Conservation (phyloP, 805 yeast genomes). For the Nakazawaea populi region DNA sequence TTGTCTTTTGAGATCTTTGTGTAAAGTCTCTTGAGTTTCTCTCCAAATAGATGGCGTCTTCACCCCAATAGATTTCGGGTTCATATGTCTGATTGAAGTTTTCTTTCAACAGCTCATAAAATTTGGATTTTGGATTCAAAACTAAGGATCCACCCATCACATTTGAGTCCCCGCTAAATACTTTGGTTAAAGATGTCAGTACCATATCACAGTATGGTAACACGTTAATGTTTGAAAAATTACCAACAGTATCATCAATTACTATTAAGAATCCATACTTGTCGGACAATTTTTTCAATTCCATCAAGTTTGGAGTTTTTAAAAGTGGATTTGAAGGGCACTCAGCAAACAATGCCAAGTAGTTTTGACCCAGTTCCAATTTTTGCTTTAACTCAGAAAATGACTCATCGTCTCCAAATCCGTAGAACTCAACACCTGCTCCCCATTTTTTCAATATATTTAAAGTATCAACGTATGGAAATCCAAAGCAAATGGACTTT, state of each 20-base stretch:
- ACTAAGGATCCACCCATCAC: constrained; percentile 92
- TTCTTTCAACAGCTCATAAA: constrained; percentile 42
- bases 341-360: constrained; percentile 82
- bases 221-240: constrained; percentile 77
- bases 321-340: constrained; percentile 94
- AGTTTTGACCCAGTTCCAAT: constrained; percentile 57
- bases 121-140: constrained; percentile 59
- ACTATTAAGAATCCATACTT: constrained; percentile 72
- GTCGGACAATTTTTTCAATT: constrained; percentile 60
- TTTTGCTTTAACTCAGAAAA: constrained; percentile 57
- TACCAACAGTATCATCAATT: constrained; percentile 94
- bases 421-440: constrained; percentile 82
- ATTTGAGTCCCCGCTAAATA: constrained; percentile 90
- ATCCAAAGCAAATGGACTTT: constrained; percentile 90
- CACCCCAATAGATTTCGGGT: constrained; percentile 81
- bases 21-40: constrained; percentile 89
- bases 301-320: constrained; percentile 71
- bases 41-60: constrained; percentile 89
- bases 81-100: constrained; percentile 51
- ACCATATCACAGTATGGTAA: constrained; percentile 82
- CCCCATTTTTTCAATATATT: constrained; percentile 87
- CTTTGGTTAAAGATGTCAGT: constrained; percentile 83
- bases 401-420: constrained; percentile 72
- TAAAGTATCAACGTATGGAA: constrained; percentile 91
- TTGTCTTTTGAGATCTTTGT: constrained; percentile 50